phyloP scores from a whole-genome alignment of 495 filamentous ascomycete species.

The Hypoxylon trugodes region DNA sequence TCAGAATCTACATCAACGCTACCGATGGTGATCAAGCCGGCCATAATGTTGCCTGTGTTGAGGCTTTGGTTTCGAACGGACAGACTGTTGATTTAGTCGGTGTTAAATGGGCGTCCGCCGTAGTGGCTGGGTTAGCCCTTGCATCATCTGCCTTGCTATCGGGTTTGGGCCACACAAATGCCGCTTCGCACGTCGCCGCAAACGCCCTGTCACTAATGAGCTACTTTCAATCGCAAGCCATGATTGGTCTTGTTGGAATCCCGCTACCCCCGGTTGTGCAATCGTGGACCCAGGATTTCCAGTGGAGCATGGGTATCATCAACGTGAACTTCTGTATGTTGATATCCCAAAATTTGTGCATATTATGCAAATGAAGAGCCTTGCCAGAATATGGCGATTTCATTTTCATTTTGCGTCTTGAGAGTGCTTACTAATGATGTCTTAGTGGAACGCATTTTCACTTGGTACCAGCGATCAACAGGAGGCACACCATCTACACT shows the following conservation, averaged over 20 bases:
- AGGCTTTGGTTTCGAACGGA: constrained; percentile 88
- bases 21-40: constrained; percentile 59
- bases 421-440: constrained; percentile 20
- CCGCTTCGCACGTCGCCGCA: constrained; percentile 92
- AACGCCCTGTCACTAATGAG: constrained; percentile 91
- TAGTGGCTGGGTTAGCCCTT: constrained; percentile 86
- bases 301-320: constrained; percentile 99
- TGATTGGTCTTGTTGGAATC: constrained; percentile 87
- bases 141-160: constrained; percentile 83
- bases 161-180: constrained; percentile 90
- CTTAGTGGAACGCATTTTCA: constrained; percentile 80
- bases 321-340: constrained; percentile 64
- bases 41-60: constrained; percentile 81
- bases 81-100: constrained; percentile 90
- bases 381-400: constrained; percentile 53
- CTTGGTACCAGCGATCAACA: constrained; percentile 96
- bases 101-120: constrained; percentile 90
- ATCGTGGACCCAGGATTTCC: constrained; percentile 97
- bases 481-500: constrained; percentile 86
- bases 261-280: constrained; percentile 87
- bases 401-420: not conserved
- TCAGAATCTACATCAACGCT: constrained; percentile 81
- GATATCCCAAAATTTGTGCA: not conserved
- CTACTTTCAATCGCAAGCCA: constrained; percentile 96
- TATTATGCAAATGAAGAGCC: constrained; percentile 45